A percentile compares a stretch with the other conserved stretches of the same genome.
Conservation (phyloP, 257 asterid genomes). For the Solanum dulcamara region DNA sequence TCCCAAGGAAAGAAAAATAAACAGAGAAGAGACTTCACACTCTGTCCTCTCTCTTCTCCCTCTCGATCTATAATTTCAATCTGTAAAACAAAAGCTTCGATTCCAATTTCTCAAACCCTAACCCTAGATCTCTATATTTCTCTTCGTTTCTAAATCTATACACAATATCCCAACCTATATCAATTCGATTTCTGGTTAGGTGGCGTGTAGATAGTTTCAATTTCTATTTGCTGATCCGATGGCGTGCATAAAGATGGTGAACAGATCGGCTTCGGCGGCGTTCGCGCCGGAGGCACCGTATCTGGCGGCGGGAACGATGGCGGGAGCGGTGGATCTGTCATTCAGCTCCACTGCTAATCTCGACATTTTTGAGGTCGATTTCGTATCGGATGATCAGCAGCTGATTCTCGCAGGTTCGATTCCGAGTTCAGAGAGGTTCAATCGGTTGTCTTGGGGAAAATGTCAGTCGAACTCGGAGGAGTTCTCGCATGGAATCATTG, state of each 20-base stretch:
- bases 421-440: slow-evolving; percentile 79
- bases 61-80: background rate
- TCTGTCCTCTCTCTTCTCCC: background rate
- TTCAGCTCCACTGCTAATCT: slow-evolving; percentile 94
- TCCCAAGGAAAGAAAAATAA: background rate
- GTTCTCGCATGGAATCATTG: slow-evolving; percentile 64
- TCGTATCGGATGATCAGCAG: slow-evolving; percentile 72
- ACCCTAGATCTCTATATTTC: slow-evolving; percentile 5
- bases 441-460: slow-evolving; percentile 84
- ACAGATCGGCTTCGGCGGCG: slow-evolving; percentile 94
- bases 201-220: slow-evolving; percentile 6
- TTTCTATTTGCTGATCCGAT: slow-evolving; percentile 29
- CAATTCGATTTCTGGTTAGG: background rate
- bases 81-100: background rate
- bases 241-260: slow-evolving; percentile 66
- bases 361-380: slow-evolving; percentile 84
- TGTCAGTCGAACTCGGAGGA: slow-evolving; percentile 54
- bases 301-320: slow-evolving; percentile 98
- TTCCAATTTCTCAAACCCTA: slow-evolving; percentile 8
- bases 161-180: background rate
- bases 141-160: background rate
- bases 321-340: slow-evolving; percentile 97
- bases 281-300: slow-evolving; percentile 79
- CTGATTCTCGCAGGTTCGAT: slow-evolving; percentile 47
- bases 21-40: slow-evolving; percentile 3